These are phyloP conservation scores for Thielaviopsis euricoi DNA, from an alignment of 2,329 filamentous ascomycete species.

Conservation along the genomic window DNA sequence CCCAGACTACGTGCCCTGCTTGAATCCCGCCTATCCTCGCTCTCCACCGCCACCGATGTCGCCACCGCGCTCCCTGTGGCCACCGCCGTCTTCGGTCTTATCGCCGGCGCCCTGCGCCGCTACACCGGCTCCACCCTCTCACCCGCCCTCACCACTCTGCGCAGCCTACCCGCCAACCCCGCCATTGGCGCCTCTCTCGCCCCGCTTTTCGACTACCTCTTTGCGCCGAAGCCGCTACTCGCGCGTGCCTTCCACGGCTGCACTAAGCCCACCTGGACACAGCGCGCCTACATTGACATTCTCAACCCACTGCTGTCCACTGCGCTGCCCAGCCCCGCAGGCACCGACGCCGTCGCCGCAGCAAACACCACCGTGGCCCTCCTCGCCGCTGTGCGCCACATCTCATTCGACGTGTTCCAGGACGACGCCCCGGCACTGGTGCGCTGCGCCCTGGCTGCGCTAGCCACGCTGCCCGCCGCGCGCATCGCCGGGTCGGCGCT, in stretches of 20 bases:
- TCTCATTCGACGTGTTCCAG: conserved; percentile 34
- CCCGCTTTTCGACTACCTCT: conserved; percentile 25
- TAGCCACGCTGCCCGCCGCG: conserved; percentile 25
- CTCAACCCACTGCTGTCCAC: conserved; percentile 27
- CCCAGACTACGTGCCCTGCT: conserved; percentile 11
- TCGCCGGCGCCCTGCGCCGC: conserved; percentile 22
- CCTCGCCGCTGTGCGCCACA: conserved; percentile 32
- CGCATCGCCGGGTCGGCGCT: conserved; percentile 32
- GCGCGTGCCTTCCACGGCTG: conserved; percentile 26
- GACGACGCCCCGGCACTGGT: conserved; percentile 31
- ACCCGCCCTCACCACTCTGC: conserved; percentile 21
- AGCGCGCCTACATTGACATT: conserved; percentile 32
- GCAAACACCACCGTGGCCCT: conserved; percentile 30
- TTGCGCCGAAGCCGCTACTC: conserved; percentile 24
- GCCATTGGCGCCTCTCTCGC: conserved; percentile 24
- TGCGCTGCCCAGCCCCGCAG: conserved; percentile 22
- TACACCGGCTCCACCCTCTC: conserved; percentile 22
- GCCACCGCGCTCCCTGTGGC: not conserved
- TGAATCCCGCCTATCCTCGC: conserved; percentile 12
- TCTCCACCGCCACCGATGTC: conserved; percentile 1
- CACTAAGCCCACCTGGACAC: conserved; percentile 29
- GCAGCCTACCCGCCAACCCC: conserved; percentile 20
- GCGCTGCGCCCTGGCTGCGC: conserved; percentile 30
- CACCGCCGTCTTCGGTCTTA: conserved; percentile 17
- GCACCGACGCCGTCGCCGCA: conserved; percentile 17